Conservation (phyloP, 2,329 filamentous ascomycete species). For the Neodidymelliopsis sp. region DNA sequence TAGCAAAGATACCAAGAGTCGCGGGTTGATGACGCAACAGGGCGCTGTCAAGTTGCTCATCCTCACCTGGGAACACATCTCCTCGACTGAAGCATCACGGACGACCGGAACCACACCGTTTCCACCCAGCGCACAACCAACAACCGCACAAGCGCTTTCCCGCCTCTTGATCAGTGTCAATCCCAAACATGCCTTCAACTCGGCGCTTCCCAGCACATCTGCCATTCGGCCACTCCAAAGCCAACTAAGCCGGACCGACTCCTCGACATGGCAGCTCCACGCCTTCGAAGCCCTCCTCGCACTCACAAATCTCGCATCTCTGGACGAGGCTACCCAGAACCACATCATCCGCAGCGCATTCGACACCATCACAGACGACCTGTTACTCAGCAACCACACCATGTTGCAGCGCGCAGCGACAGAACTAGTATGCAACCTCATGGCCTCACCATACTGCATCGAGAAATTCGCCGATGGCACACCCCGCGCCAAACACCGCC, state of each 20-base stretch:
- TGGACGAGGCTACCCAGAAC: slow-evolving; percentile 68
- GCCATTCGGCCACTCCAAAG: slow-evolving; percentile 83
- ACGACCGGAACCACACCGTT: slow-evolving; percentile 49
- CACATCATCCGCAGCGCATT: slow-evolving; percentile 78
- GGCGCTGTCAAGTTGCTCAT: slow-evolving; percentile 89
- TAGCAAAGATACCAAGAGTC: slow-evolving; percentile 74
- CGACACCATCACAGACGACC: slow-evolving; percentile 76
- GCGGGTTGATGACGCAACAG: slow-evolving; percentile 86
- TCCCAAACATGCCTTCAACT: slow-evolving; percentile 82
- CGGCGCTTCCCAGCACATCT: slow-evolving; percentile 73
- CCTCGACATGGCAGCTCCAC: slow-evolving; percentile 75
- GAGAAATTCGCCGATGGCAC: slow-evolving; percentile 72
- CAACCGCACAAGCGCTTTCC: slow-evolving; percentile 80
- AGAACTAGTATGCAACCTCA: slow-evolving; percentile 91
- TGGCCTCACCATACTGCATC: slow-evolving; percentile 71
- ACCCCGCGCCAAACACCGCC: slow-evolving; percentile 71
- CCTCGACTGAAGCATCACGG: slow-evolving; percentile 50
- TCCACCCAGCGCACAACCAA: slow-evolving; percentile 51
- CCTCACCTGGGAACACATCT: slow-evolving; percentile 69
- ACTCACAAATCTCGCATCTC: slow-evolving; percentile 88
- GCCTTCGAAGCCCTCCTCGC: slow-evolving; percentile 91
- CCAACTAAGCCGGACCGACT: slow-evolving; percentile 71
- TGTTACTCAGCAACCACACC: slow-evolving; percentile 77
- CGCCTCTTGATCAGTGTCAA: slow-evolving; percentile 88
- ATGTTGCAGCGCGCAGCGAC: slow-evolving; percentile 83